Conservation (phyloP, 352 stramenopile genomes). For the Pythium oligandrum region DNA sequence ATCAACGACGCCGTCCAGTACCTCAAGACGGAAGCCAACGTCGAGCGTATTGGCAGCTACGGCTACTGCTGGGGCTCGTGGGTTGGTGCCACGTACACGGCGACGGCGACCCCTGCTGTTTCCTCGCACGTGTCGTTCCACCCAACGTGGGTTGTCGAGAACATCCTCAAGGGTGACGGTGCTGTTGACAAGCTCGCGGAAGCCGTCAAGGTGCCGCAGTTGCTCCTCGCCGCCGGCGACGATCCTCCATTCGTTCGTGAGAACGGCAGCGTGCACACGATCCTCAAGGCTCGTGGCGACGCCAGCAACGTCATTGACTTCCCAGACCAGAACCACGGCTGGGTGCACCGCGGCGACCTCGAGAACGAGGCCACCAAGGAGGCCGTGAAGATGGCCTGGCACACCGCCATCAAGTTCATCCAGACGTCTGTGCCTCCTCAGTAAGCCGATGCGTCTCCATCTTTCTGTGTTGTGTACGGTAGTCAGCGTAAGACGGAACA, state of each 20-base stretch:
- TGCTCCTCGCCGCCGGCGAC: constrained; percentile 63
- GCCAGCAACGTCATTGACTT: constrained; percentile 63
- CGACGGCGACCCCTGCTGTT: constrained; percentile 39
- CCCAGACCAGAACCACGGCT: constrained; percentile 69
- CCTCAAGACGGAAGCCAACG: constrained; percentile 55
- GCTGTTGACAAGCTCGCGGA: constrained; percentile 67
- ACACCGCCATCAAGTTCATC: constrained; percentile 39
- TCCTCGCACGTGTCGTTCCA: constrained; percentile 78
- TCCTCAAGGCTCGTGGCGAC: constrained; percentile 31
- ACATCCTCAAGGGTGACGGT: constrained; percentile 65
- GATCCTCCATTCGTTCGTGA: constrained; percentile 68
- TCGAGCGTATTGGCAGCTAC: constrained; percentile 62
- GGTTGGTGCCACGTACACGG: constrained; percentile 52
- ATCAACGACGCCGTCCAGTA: constrained; percentile 75
- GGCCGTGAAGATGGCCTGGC: constrained; percentile 44
- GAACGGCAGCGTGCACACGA: constrained; percentile 67
- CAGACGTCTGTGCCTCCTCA: constrained; percentile 24
- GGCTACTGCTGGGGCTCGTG: constrained; percentile 84
- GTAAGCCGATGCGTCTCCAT: constrained; percentile 9
- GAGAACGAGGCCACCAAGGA: constrained; percentile 55
- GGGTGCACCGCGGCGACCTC: constrained; percentile 81
- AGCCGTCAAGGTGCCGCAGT: constrained; percentile 66
- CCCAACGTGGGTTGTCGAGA: constrained; percentile 73
- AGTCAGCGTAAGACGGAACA: constrained; percentile 1
- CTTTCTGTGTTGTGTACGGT: constrained; percentile 1